phyloP scores from a whole-genome alignment of 306 rosid genomes.

The Quercus bicolor region DNA sequence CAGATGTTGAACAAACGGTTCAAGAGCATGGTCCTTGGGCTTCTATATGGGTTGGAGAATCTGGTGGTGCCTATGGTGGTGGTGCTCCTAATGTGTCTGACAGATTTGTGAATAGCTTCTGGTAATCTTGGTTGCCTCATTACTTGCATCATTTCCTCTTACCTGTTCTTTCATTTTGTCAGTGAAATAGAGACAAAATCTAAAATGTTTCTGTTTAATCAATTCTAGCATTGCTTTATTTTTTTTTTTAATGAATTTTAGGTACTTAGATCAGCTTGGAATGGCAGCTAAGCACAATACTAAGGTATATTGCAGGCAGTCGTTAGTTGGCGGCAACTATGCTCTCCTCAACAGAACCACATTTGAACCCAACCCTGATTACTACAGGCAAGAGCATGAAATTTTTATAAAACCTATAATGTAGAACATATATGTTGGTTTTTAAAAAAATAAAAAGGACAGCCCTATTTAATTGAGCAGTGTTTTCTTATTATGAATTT shows the following conservation, averaged over 20 bases:
- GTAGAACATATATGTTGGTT: neutral
- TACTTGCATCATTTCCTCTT: constrained; percentile 6
- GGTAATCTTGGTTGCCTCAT: constrained; percentile 52
- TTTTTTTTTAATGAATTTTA: constrained; percentile 19
- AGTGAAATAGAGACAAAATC: no score
- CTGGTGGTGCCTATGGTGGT: constrained; percentile 94
- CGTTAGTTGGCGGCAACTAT: constrained; percentile 89
- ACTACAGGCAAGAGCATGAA: constrained; percentile 59
- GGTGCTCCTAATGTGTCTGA: constrained; percentile 77
- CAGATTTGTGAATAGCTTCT: constrained; percentile 83
- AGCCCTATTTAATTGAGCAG: constrained; percentile 9
- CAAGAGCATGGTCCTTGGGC: constrained; percentile 73
- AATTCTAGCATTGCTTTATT: neutral
- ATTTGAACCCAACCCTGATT: constrained; percentile 89
- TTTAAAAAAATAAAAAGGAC: neutral
- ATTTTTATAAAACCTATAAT: no score
- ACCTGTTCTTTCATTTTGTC: no score
- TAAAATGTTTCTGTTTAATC: constrained; percentile 17
- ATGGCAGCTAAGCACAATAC: constrained; percentile 76
- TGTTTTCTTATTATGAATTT: constrained; percentile 9
- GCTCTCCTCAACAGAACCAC: constrained; percentile 78
- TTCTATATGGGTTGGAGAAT: constrained; percentile 92
- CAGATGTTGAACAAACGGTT: constrained; percentile 50
- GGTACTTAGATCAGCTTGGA: constrained; percentile 99
- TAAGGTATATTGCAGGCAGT: constrained; percentile 85